These are phyloP conservation scores for Durotheca rogersii DNA, from an alignment of 495 filamentous ascomycete genomes.

Conservation along the genomic window DNA sequence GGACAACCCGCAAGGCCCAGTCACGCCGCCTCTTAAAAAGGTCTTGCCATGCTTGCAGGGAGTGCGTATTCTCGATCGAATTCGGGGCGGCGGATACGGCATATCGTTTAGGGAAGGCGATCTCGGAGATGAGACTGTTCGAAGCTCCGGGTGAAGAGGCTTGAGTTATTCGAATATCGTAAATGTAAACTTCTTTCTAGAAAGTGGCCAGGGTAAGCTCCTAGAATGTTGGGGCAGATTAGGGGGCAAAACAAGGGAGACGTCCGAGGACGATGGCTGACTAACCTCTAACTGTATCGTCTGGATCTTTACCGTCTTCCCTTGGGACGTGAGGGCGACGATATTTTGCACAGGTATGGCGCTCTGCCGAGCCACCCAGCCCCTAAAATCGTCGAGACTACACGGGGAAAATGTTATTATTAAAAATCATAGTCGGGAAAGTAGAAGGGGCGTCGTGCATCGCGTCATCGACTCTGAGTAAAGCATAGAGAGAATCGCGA, in stretches of 20 bases:
- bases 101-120: slow-evolving; percentile 60
- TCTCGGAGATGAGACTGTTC: slow-evolving; percentile 47
- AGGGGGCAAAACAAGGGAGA: not conserved
- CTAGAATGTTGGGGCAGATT: slow-evolving; percentile 1
- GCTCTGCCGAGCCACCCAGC: slow-evolving; percentile 66
- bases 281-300: slow-evolving; percentile 73
- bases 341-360: slow-evolving; percentile 68
- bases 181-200: slow-evolving; percentile 84
- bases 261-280: slow-evolving; percentile 8
- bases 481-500: not conserved
- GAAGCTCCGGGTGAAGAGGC: slow-evolving; percentile 42
- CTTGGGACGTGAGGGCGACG: slow-evolving; percentile 79
- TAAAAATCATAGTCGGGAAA: slow-evolving; percentile 6
- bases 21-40: slow-evolving; percentile 70
- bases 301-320: slow-evolving; percentile 75
- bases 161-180: slow-evolving; percentile 69
- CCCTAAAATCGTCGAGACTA: slow-evolving; percentile 64
- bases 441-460: slow-evolving; percentile 13
- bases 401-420: slow-evolving; percentile 11
- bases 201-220: slow-evolving; percentile 9
- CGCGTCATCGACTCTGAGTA: not conserved
- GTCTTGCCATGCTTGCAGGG: slow-evolving; percentile 77
- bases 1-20: slow-evolving; percentile 72
- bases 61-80: slow-evolving; percentile 67
- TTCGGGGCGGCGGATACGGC: slow-evolving; percentile 64